Evolutionary conservation across 371 early-diverging fungal species (phyloP).

Genomic region (Mortierella sp.): DNA sequence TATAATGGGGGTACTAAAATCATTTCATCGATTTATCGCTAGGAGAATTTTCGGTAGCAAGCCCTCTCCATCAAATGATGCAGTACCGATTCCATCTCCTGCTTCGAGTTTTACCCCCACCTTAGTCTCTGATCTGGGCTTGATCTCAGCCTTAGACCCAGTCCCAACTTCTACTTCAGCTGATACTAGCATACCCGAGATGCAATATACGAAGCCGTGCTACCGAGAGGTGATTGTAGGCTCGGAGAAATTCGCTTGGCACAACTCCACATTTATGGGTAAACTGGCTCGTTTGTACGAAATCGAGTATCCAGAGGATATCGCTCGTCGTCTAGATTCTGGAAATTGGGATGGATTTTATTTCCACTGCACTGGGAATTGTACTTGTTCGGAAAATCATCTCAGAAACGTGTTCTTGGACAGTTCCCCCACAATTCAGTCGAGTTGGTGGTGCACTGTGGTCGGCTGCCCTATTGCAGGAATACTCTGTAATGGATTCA

Average conservation of each 20-base stretch:
- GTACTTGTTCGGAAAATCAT: neutral
- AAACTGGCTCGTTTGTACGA: slow-evolving; percentile 5
- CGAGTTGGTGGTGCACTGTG: neutral
- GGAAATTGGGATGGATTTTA: neutral
- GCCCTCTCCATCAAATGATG: no score
- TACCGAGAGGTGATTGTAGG: neutral
- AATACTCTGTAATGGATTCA: neutral
- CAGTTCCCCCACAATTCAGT: no score
- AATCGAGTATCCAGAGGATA: neutral
- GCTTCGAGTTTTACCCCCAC: no score
- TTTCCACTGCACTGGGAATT: slow-evolving; percentile 8
- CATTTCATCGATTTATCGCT: no score
- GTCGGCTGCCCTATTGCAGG: slow-evolving; percentile 1
- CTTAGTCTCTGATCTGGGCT: no score
- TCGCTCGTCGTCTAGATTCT: neutral
- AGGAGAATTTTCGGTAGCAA: no score
- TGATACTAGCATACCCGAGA: no score
- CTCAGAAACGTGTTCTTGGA: neutral
- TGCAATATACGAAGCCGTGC: neutral
- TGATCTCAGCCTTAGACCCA: no score
- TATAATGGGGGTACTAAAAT: no score
- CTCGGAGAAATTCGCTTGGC: neutral
- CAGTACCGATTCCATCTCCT: no score
- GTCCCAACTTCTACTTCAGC: no score
- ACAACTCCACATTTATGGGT: neutral